Conservation (phyloP, 2,329 filamentous ascomycete genomes). For the Fusarium equiseti region DNA sequence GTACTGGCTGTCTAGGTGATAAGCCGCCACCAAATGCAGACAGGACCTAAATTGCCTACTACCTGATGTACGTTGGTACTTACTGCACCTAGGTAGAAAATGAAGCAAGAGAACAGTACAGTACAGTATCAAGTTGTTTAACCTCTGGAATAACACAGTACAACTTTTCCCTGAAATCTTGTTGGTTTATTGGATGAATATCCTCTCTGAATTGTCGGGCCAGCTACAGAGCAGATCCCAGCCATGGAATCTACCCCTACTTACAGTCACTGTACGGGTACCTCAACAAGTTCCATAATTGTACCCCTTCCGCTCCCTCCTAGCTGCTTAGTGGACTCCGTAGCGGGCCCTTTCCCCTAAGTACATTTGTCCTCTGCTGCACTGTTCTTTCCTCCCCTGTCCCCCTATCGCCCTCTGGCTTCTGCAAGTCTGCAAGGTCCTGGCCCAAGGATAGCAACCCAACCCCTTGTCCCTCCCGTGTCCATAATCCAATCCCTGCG, state of each 20-base stretch:
- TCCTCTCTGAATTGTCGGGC: not conserved
- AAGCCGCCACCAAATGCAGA: conserved; percentile 28
- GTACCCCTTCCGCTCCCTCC: conserved; percentile 30
- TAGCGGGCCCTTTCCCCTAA: conserved; percentile 31
- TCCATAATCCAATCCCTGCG: conserved; percentile 46
- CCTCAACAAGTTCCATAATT: conserved; percentile 7
- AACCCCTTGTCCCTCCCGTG: conserved; percentile 47
- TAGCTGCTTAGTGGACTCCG: conserved; percentile 36
- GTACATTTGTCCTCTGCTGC: conserved; percentile 17
- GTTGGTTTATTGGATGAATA: not conserved
- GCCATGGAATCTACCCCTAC: not conserved
- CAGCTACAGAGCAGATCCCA: not conserved
- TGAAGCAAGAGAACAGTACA: not conserved
- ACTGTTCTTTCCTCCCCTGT: conserved; percentile 28
- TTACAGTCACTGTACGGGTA: not conserved
- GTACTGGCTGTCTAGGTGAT: conserved; percentile 18
- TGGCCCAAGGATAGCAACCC: conserved; percentile 41
- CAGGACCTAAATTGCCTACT: conserved; percentile 4
- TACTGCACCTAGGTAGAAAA: not conserved
- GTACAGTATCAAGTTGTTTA: not conserved
- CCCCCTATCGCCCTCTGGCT: conserved; percentile 44
- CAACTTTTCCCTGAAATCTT: not conserved
- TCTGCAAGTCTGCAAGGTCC: conserved; percentile 38
- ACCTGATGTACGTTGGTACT: not conserved
- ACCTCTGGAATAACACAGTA: conserved; percentile 22